Evolutionary conservation across 495 filamentous ascomycete species (phyloP).

Genomic region (Penicillium samsonianum): DNA sequence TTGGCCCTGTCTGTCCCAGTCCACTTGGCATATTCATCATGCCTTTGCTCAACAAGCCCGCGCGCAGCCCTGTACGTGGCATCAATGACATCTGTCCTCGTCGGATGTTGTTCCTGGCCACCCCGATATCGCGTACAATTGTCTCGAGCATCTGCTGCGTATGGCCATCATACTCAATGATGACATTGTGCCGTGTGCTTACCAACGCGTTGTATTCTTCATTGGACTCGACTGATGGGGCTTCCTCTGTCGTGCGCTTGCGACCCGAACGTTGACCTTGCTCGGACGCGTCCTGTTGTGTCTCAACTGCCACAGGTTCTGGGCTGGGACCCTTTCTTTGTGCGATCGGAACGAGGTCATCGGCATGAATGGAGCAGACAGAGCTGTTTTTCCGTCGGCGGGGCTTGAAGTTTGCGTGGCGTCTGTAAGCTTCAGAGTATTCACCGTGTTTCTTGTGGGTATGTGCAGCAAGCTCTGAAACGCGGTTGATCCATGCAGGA

Average conservation of each 20-base stretch:
- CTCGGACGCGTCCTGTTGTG: constrained; percentile 16
- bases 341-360: constrained; percentile 28
- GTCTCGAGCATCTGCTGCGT: constrained; percentile 79
- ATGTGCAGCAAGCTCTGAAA: constrained; percentile 69
- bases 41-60: constrained; percentile 20
- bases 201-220: constrained; percentile 54
- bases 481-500: constrained; percentile 65
- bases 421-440: constrained; percentile 51
- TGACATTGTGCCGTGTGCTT: constrained; percentile 74
- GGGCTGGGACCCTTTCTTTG: constrained; percentile 20
- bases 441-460: constrained; percentile 70
- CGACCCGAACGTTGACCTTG: constrained; percentile 25
- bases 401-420: constrained; percentile 25
- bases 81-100: constrained; percentile 63
- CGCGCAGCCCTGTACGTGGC: constrained; percentile 19
- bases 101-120: constrained; percentile 78
- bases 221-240: constrained; percentile 32
- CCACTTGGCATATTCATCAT: constrained; percentile 8
- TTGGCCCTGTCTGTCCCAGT: constrained; percentile 10
- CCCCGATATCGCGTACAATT: constrained; percentile 75
- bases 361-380: constrained; percentile 51
- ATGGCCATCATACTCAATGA: constrained; percentile 87
- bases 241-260: constrained; percentile 35
- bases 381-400: constrained; percentile 47
- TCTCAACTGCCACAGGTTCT: constrained; percentile 13